These are phyloP conservation scores for Saccharomycopsis lassenensis DNA, from an alignment of 805 yeast species.

Conservation along the genomic window DNA sequence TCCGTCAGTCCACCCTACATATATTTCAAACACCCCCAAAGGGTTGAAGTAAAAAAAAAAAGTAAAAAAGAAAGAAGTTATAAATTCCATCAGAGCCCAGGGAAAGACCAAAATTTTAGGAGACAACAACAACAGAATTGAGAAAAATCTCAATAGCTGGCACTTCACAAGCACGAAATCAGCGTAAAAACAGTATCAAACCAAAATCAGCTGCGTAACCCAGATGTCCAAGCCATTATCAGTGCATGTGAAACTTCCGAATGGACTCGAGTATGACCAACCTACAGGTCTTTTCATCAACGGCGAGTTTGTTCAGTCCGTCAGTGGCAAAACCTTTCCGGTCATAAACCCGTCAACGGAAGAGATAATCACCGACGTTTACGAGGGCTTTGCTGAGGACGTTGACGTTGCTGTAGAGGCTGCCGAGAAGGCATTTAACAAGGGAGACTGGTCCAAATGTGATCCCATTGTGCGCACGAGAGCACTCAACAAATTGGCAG, in stretches of 20 bases:
- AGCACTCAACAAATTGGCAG: conserved; percentile 51
- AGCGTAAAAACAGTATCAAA: too few species aligned
- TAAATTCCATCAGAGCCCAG: too few species aligned
- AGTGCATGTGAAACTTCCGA: conserved; percentile 49
- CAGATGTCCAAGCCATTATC: too few species aligned
- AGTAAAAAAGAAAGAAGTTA: too few species aligned
- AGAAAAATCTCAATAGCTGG: too few species aligned
- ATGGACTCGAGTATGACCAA: conserved; percentile 56
- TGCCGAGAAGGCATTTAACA: conserved; percentile 51
- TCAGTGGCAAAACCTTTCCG: conserved; percentile 42
- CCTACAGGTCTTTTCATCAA: conserved; percentile 86
- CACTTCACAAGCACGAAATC: too few species aligned
- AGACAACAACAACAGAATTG: too few species aligned
- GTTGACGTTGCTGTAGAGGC: conserved; percentile 60
- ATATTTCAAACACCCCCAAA: too few species aligned
- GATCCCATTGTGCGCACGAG: conserved; percentile 49
- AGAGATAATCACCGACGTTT: conserved; percentile 46
- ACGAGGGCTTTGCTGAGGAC: conserved; percentile 49
- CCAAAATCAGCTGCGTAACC: too few species aligned
- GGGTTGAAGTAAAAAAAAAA: too few species aligned
- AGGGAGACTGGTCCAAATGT: conserved; percentile 43
- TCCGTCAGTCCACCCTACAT: too few species aligned
- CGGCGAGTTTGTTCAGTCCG: conserved; percentile 61
- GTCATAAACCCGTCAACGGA: conserved; percentile 55
- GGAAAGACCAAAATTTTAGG: too few species aligned